Conservation (phyloP, 1,284 basidiomycete genomes). For the Rhodotorula mucilaginosa region DNA sequence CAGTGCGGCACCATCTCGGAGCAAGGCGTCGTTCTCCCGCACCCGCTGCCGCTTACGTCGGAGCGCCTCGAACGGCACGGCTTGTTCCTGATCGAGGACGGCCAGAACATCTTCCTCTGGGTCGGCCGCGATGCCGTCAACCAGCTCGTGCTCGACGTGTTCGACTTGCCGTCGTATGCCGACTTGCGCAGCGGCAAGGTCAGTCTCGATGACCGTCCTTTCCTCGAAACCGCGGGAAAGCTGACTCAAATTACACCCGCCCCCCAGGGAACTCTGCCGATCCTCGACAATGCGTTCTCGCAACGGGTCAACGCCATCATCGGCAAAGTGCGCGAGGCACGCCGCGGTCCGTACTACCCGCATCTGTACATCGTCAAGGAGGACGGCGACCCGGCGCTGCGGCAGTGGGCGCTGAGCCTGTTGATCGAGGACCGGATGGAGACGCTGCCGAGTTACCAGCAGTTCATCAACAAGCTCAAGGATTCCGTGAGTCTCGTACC, state of each 20-base stretch:
- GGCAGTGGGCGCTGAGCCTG: constrained; percentile 90
- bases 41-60: constrained; percentile 84
- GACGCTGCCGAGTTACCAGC: constrained; percentile 89
- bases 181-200: constrained; percentile 90
- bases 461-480: constrained; percentile 63
- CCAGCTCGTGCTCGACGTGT: constrained; percentile 89
- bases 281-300: constrained; percentile 87
- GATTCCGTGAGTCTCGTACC: constrained; percentile 11
- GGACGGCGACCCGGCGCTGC: constrained; percentile 89
- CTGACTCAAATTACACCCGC: neutral
- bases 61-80: constrained; percentile 94
- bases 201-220: no score
- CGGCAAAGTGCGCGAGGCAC: constrained; percentile 83
- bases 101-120: constrained; percentile 97
- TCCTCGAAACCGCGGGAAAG: no score
- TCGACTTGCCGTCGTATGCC: constrained; percentile 83
- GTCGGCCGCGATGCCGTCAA: constrained; percentile 95
- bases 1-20: constrained; percentile 70
- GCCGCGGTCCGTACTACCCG: constrained; percentile 80
- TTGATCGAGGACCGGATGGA: constrained; percentile 96
- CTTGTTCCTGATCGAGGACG: constrained; percentile 94
- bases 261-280: constrained; percentile 72
- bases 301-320: constrained; percentile 89
- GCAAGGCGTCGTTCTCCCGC: constrained; percentile 74
- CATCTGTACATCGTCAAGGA: constrained; percentile 98